Evolutionary conservation across 192 early-diverging fungal genomes (phyloP).

Genomic region (Podila horticola): DNA sequence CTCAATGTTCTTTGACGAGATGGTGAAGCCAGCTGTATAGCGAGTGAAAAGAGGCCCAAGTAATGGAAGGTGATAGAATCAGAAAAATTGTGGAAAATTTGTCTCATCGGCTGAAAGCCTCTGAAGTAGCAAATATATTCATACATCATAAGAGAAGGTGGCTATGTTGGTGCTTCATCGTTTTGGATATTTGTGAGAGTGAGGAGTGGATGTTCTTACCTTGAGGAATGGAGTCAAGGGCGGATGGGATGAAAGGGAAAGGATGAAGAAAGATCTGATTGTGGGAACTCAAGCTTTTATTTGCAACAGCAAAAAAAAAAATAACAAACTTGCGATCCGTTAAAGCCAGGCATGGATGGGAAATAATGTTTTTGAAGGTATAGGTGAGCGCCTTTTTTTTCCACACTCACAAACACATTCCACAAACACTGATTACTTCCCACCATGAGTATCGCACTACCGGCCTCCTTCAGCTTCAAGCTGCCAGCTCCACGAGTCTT

Average conservation of each 20-base stretch:
- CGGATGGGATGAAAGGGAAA: background rate
- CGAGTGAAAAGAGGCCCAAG: background rate
- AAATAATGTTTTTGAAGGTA: too few relatives aligned
- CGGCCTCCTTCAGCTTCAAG: constrained; percentile 31
- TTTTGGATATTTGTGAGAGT: background rate
- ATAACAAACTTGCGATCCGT: background rate
- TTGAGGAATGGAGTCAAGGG: background rate
- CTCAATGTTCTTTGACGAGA: too few relatives aligned
- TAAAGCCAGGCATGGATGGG: too few relatives aligned
- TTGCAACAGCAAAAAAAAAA: background rate
- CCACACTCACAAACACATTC: too few relatives aligned
- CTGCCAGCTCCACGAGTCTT: constrained; percentile 35
- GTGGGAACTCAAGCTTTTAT: background rate
- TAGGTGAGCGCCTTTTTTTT: too few relatives aligned
- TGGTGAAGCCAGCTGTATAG: background rate
- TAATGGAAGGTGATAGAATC: background rate
- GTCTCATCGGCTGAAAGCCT: constrained; percentile 51
- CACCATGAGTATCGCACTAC: constrained; percentile 35
- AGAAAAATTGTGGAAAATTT: constrained; percentile 41
- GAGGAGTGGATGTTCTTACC: background rate
- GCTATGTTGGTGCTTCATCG: background rate
- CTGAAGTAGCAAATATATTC: constrained; percentile 54
- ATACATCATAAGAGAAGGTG: constrained; percentile 27
- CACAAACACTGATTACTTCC: background rate
- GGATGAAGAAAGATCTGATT: background rate